Conservation (phyloP, 1,284 basidiomycete genomes). For the Chiua sp. region DNA sequence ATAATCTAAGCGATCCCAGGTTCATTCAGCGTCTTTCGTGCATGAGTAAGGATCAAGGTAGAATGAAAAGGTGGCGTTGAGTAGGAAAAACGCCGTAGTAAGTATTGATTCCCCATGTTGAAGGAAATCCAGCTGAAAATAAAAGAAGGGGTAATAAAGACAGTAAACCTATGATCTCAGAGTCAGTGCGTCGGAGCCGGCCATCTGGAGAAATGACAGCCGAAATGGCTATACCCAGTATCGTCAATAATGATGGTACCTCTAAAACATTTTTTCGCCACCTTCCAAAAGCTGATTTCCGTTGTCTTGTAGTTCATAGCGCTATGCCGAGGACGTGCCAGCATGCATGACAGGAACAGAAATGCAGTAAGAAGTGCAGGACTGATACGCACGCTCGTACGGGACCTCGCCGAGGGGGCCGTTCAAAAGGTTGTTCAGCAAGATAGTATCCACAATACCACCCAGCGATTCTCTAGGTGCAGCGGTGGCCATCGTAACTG, state of each 20-base stretch:
- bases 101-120: too few species aligned
- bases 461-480: slow-evolving; percentile 39
- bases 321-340: slow-evolving; percentile 34
- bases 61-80: slow-evolving; percentile 30
- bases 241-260: slow-evolving; percentile 27
- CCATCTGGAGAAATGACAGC: too few species aligned
- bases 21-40: too few species aligned
- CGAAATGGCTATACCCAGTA: slow-evolving; percentile 22
- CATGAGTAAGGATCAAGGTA: slow-evolving; percentile 15
- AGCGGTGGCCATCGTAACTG: slow-evolving; percentile 37
- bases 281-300: slow-evolving; percentile 19
- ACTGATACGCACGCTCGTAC: slow-evolving; percentile 27
- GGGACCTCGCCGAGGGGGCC: slow-evolving; percentile 32
- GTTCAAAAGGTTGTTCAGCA: slow-evolving; percentile 48
- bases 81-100: too few species aligned
- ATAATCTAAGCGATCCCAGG: slow-evolving; percentile 38
- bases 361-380: slow-evolving; percentile 32
- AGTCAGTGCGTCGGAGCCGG: not conserved
- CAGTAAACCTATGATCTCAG: slow-evolving; percentile 2
- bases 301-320: not conserved
- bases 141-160: slow-evolving; percentile 37
- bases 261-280: slow-evolving; percentile 32
- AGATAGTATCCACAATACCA: slow-evolving; percentile 39
- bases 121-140: slow-evolving; percentile 34
- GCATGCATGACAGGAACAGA: slow-evolving; percentile 31